Percentiles rank a stretch among this genome's conserved stretches.
Conservation (phyloP, 305 asterid genomes). For the Fraxinus velutina region DNA sequence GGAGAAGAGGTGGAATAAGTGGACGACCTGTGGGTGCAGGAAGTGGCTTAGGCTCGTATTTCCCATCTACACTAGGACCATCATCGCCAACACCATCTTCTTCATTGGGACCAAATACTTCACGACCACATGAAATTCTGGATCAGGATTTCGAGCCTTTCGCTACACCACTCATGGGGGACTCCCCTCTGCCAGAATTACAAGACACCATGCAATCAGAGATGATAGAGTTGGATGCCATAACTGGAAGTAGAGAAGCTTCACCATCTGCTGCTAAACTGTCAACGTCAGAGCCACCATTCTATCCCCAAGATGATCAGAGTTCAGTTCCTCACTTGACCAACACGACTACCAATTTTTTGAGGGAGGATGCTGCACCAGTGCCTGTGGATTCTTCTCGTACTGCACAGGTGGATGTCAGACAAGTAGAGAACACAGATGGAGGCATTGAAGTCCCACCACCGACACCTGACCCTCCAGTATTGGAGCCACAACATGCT, state of each 20-base stretch:
- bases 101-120: slow-evolving; percentile 40
- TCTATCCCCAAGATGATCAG: slow-evolving; percentile 25
- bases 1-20: slow-evolving; percentile 51
- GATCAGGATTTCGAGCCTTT: slow-evolving; percentile 44
- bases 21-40: slow-evolving; percentile 32
- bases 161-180: slow-evolving; percentile 41
- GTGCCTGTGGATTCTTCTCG: slow-evolving; percentile 7
- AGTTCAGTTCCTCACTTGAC: slow-evolving; percentile 20
- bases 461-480: slow-evolving; percentile 25
- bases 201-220: slow-evolving; percentile 54
- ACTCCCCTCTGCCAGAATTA: slow-evolving; percentile 42
- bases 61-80: slow-evolving; percentile 31
- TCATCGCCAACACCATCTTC: slow-evolving; percentile 47
- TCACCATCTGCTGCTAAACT: slow-evolving; percentile 43
- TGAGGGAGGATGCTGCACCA: slow-evolving; percentile 25
- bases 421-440: slow-evolving; percentile 38
- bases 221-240: slow-evolving; percentile 61
- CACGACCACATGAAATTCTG: slow-evolving; percentile 34
- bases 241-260: slow-evolving; percentile 63
- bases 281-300: slow-evolving; percentile 35
- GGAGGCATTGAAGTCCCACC: slow-evolving; percentile 32
- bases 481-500: slow-evolving; percentile 14
- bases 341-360: slow-evolving; percentile 22
- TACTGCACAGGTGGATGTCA: slow-evolving; percentile 21
- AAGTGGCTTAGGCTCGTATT: slow-evolving; percentile 33